Evolutionary conservation across 495 filamentous ascomycete species (phyloP), one percentile per base, ranked within the genome.

Genomic region (Hypoxylon cercidicola): DNA sequence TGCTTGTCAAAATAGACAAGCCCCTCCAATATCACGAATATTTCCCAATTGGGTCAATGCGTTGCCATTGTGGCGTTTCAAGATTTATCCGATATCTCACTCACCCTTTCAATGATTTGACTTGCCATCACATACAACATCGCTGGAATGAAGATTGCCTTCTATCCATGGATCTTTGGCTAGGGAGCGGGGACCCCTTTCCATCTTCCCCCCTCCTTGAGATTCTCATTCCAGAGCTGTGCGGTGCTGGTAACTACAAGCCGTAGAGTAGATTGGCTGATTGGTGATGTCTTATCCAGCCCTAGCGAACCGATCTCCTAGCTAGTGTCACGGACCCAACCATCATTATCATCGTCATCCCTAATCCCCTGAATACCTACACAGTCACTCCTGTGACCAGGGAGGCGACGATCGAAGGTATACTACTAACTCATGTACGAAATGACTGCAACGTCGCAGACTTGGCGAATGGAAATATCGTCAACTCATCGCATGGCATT

Each of bases 11-110:
- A 28, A 28, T 28, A 48, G 12, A 19, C 28, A 48, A 20, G 9
- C 49, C 59, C 64, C 54, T 62, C 18, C 18, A 60, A 55, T 50
- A 59, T 58, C 43, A 59, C 39, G 23, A 59, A 15, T 23, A 35
- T 62, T 62, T 49, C 64, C 64, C 45, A 39, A 60, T 63, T 25
- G 49, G 43, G 55, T 55, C 54, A 59, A 46, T 51, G 9, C 21
- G 49, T 55, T 39, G 55, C 55, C 43, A 32, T 60, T 51, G 54
- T 60, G 60, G 50, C 50, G 65, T 63, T 68, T 68, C 59, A 59
- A 68, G 59, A 68, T 62, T 68, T 49, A 59, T 67, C 64, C 56
- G 56, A 56, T 16, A 66, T 66, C 56, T 61, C 51, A 51, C 57
- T 57, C 45, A 30, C 57, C 57, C 64, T 49, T 59, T 55, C 51